Evolutionary conservation across 257 asterid genomes (phyloP), one percentile per base, ranked within the genome.

Genomic region (Lycium barbarum): DNA sequence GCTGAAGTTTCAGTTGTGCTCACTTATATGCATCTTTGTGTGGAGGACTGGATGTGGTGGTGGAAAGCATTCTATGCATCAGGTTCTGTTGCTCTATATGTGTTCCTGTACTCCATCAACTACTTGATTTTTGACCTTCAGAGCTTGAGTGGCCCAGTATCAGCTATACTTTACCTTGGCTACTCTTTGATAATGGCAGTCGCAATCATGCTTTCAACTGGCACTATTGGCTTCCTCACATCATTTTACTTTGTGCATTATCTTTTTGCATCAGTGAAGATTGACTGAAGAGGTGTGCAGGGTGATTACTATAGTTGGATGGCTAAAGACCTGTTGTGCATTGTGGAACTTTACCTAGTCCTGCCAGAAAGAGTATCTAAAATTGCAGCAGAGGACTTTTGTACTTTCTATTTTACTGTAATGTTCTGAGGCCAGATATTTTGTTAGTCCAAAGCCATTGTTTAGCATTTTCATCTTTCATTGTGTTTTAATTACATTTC

Each of bases 1-100:
- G 98, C 96, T 57, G 97, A 95, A 84, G 97, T 93, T 84, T 95
- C 97, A 1, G 93, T 95, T 57, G 97, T 95, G 79, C 89, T 95
- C 70, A 95, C 98, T 6, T 95, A 93, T 90, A 93, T 93, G 98
- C 98, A 95, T 87, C 94, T 95, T 14, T 93, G 97, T 40, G 97
- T 93, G 6, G 98, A 95, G 92, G 98, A 95, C 43, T 95, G 98
- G 98, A 91, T 88, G 97, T 95, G 98, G 98, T 95, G 98, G 98
- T 95, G 98, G 98, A 95, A 95, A 88, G 92, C 98, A 6, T 93
- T 92, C 89, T 93, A 86, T 14, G 97, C 98, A 68, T 93, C 98
- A 1, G 96, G 98, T 43, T 95, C 98, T 13, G 98, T 95, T 26
- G 94, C 98, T 2, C 86, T 95, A 0, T 95, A 93, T 18, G 95